Conservation (phyloP, 768 basidiomycete species). For the Phylloporus rhodoxanthus region DNA sequence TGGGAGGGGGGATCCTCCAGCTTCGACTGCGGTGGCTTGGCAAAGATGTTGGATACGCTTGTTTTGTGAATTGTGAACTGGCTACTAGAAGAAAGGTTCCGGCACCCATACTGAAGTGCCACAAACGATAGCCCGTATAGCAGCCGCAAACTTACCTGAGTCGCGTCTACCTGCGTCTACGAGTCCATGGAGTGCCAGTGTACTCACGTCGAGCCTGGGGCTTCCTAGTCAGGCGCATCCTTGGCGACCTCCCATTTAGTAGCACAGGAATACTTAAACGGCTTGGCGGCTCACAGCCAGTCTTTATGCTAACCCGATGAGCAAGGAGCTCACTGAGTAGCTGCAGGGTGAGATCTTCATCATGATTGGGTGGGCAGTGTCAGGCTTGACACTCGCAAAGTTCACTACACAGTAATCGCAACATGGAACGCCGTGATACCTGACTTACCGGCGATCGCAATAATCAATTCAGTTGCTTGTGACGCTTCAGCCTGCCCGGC, state of each 20-base stretch:
- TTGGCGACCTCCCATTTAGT: background rate
- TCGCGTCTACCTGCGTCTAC: background rate
- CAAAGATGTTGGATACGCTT: slow-evolving; percentile 1
- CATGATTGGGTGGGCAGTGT: background rate
- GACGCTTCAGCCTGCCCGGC: background rate
- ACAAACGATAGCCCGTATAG: slow-evolving; percentile 1
- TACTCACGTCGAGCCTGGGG: background rate
- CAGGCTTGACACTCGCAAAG: background rate
- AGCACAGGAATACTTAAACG: background rate
- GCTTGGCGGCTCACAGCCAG: background rate
- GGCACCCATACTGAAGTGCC: background rate
- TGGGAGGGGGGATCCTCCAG: slow-evolving; percentile 14
- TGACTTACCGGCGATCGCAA: background rate
- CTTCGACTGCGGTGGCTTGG: slow-evolving; percentile 5
- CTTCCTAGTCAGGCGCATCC: background rate
- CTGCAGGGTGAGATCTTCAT: background rate
- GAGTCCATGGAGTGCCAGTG: background rate
- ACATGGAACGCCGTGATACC: background rate
- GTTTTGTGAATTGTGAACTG: slow-evolving; percentile 5
- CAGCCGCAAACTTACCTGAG: background rate
- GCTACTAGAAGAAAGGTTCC: background rate
- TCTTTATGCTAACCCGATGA: background rate
- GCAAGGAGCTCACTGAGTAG: background rate
- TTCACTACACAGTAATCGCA: background rate
- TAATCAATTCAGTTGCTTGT: background rate